Evolutionary conservation across 1,139 yeast species (phyloP), one percentile per base, ranked within the genome.

Genomic region (Wickerhamiella pararugosa): DNA sequence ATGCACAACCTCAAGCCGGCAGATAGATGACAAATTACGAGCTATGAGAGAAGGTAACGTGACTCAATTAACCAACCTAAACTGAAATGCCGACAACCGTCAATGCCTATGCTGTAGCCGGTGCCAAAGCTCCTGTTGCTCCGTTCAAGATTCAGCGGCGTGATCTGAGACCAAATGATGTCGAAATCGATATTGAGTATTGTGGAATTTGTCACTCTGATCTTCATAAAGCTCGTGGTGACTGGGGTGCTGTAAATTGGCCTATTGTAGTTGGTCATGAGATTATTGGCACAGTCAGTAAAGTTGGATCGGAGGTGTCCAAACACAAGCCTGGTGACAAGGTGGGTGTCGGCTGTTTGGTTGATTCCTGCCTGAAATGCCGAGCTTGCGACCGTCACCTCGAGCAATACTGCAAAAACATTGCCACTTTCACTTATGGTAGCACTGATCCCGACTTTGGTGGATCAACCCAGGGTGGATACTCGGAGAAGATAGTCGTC

Each of bases 371-470:
- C 59, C 49, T 57, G 15, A 50, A 58, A 25, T 76, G 83, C 57
- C 50, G 56, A 40, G 55, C 67, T 47, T 76, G 83, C 58, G 48
- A 54, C 59, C 65, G 69, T 53, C 73, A 76, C 45, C 66, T 68
- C 56, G 92, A 80, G 64, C 69, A 87, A 48, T 75, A 75, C 64
- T 80, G 92, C 64, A 66, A 73, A 36, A 55, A 64, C 21, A 83
- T 83, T 41, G 79, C 74, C 55, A 68, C 78, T 53, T 75, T 86
- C 31, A 92, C 92, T 51, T 79, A 77, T 67, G 40, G 36, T 46
- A 76, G 83, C 38, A 83, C 75, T 59, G 86, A 80, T 60, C 92
- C 92, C 53, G 75, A 87, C 28, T 79, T 80, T 75, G 90, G 81
- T 63, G 82, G 80, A 63, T 29, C 32, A 29, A 65, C 66, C 15